Conservation (phyloP, 2,329 filamentous ascomycete genomes). For the Paecilomyces sp. region DNA sequence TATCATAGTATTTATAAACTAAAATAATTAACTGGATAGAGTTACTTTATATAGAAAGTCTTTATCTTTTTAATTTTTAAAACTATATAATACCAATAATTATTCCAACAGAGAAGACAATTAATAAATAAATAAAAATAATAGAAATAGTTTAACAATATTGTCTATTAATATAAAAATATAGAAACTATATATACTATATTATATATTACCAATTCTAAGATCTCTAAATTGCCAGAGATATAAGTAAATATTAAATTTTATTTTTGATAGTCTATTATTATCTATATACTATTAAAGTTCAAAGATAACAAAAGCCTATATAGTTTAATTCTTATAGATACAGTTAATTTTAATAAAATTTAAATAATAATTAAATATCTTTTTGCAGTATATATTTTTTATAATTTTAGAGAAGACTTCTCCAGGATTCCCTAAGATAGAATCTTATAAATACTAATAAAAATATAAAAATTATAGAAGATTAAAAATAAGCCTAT, state of each 20-base stretch:
- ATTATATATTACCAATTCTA: not conserved
- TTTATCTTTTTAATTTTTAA: no score
- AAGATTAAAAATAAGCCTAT: not conserved
- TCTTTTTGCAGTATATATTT: not conserved
- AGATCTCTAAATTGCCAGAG: not conserved
- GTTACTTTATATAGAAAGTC: no score
- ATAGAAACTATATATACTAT: not conserved
- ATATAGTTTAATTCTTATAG: not conserved
- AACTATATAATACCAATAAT: no score
- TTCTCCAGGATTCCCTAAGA: not conserved
- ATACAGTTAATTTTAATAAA: not conserved
- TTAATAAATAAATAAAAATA: no score
- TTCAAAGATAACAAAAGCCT: not conserved
- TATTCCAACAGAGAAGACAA: no score
- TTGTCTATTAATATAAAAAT: not conserved
- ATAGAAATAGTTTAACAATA: not conserved
- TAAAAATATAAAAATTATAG: not conserved
- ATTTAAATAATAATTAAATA: not conserved
- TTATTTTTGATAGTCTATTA: not conserved
- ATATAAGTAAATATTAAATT: not conserved
- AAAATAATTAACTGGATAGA: no score
- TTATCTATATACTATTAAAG: not conserved
- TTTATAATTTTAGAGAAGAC: not conserved
- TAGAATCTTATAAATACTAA: not conserved
- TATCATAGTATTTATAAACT: no score